These are phyloP conservation scores for Abrus pulchellus DNA, from an alignment of 306 rosid genomes.

Conservation along the genomic window DNA sequence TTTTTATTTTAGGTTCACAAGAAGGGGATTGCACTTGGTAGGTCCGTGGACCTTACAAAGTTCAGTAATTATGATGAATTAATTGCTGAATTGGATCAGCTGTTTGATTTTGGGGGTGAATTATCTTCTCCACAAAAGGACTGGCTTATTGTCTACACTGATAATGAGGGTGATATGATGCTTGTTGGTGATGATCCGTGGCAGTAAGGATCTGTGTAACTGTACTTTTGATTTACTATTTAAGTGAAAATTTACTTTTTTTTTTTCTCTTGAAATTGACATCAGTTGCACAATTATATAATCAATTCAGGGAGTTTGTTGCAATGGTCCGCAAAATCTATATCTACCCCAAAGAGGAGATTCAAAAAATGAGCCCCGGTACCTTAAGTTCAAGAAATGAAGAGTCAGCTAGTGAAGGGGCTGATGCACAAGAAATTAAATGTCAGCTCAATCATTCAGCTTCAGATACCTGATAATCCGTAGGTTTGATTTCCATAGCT, in stretches of 20 bases:
- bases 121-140: slow-evolving; percentile 69
- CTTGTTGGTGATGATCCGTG: slow-evolving; percentile 99
- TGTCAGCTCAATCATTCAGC: slow-evolving; percentile 51
- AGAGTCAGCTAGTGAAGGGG: slow-evolving; percentile 62
- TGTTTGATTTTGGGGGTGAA: slow-evolving; percentile 92
- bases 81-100: slow-evolving; percentile 77
- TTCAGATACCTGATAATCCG: slow-evolving; percentile 52
- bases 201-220: slow-evolving; percentile 73
- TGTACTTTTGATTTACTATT: not conserved
- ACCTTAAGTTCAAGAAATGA: slow-evolving; percentile 69
- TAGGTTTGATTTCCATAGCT: slow-evolving; percentile 49
- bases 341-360: slow-evolving; percentile 92
- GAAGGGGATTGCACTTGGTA: slow-evolving; percentile 98
- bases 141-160: slow-evolving; percentile 91
- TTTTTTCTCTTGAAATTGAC: not conserved
- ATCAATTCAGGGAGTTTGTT: slow-evolving; percentile 80
- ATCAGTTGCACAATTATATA: slow-evolving; percentile 16
- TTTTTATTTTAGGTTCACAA: slow-evolving; percentile 85
- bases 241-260: too few relatives aligned
- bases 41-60: slow-evolving; percentile 92
- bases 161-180: slow-evolving; percentile 97
- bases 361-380: slow-evolving; percentile 90
- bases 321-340: slow-evolving; percentile 91
- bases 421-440: slow-evolving; percentile 63
- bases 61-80: slow-evolving; percentile 80